Conservation (phyloP, 192 early-diverging fungal species). For the Allomyces macrogynus region DNA sequence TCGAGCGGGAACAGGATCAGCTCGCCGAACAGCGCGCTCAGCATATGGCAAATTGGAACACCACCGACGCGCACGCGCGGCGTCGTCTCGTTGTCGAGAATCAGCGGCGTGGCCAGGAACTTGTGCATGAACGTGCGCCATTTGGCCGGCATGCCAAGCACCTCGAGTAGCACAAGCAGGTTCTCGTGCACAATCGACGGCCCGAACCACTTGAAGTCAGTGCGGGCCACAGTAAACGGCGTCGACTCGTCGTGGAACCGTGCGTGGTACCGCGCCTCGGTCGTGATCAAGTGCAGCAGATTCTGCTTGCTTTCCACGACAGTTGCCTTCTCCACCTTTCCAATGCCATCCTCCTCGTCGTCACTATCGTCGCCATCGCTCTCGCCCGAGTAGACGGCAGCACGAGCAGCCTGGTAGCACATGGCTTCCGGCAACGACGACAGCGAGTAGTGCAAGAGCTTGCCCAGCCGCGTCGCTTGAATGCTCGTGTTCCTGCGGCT, state of each 20-base stretch:
- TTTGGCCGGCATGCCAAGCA: slow-evolving; percentile 2
- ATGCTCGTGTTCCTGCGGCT: too few relatives aligned
- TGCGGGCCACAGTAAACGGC: slow-evolving; percentile 8
- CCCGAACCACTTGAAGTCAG: slow-evolving; percentile 12
- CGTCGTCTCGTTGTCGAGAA: slow-evolving; percentile 1
- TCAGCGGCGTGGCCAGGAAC: slow-evolving; percentile 5
- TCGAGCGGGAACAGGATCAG: slow-evolving; percentile 5
- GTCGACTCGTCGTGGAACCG: not conserved
- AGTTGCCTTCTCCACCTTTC: too few relatives aligned
- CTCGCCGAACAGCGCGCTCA: slow-evolving; percentile 4
- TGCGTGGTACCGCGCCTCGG: slow-evolving; percentile 6
- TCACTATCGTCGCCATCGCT: not conserved
- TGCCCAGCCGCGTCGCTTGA: too few relatives aligned
- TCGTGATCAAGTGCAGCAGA: slow-evolving; percentile 3
- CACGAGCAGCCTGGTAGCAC: too few relatives aligned
- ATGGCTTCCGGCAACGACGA: too few relatives aligned
- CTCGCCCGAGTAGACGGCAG: not conserved
- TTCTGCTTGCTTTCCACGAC: slow-evolving; percentile 6
- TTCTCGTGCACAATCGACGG: slow-evolving; percentile 8
- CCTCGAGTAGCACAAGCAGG: not conserved
- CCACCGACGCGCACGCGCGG: slow-evolving; percentile 5
- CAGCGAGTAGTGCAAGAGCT: too few relatives aligned
- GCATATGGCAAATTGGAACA: slow-evolving; percentile 5
- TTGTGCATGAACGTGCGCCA: slow-evolving; percentile 5
- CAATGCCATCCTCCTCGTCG: not conserved